Base-by-base conservation (phyloP, 2,329 filamentous ascomycete genomes). In the Sclerotinia nivalis region DNA sequence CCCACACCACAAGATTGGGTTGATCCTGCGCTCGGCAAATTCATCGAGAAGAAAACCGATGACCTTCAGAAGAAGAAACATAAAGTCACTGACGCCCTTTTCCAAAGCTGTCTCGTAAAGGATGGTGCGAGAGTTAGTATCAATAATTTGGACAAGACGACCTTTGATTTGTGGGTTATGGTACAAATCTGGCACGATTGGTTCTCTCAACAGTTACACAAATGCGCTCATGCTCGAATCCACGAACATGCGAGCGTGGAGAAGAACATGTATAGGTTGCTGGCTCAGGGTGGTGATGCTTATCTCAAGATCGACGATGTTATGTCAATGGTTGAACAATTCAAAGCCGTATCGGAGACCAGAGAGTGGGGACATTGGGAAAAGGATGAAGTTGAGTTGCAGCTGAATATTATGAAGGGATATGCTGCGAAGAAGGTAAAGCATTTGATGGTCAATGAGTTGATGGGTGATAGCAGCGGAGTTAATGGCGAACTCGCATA, bases 101-200 rank as follows among this genome's bases (percentile, higher is more conserved):
- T 74, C 13, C 65, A 28, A 22, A 73, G 43, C 22, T 69, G 68
- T 12, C 50, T 76, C 15, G 18, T 28, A 1, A 34, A 73, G 15
- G 54, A 69, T 2, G 64, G 65, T 2, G 28, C 66, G 0, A 66
- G 71, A 20, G 22, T 74, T 0, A 64, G 43, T 7, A 54, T 74
- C 5, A 43, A 25, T 15, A 47, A 45, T 1, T 10, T 66, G 4
- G 28, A 71, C 3, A 71, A 71, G 20, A 77, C 82, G 66, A 64
- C 78, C 4, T 71, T 68, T n/a, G 67, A 72, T n/a, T 58, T 71
- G 2, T 76, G 73, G 70, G 49, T 72, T 37, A 47, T 75, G 12
- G 72, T 72, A 6, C 70, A 73, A 37, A 34, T 71, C 7, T 78
- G 76, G 76, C 71, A 72, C 6, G 74, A 77, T 50, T 77, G 76